These are phyloP conservation scores for Pythium oligandrum DNA, from an alignment of 352 stramenopile genomes.

Conservation along the genomic window DNA sequence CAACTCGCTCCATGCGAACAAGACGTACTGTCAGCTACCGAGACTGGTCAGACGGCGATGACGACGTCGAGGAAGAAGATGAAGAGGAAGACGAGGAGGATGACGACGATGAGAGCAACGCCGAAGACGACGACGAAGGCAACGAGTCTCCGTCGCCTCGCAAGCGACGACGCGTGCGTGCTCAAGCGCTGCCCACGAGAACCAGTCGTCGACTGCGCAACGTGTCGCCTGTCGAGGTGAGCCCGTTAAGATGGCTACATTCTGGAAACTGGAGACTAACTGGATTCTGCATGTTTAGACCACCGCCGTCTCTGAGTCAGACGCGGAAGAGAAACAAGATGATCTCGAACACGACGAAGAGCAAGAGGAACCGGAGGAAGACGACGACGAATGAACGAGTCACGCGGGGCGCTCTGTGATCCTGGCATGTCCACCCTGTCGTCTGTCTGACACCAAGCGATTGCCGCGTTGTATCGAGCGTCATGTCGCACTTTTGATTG, in stretches of 20 bases:
- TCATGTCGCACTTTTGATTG: no score
- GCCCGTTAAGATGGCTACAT: slow-evolving; percentile 14
- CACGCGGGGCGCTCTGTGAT: no score
- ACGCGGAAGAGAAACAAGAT: slow-evolving; percentile 12
- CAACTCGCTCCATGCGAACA: slow-evolving; percentile 31
- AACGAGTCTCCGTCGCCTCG: slow-evolving; percentile 1
- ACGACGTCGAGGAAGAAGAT: slow-evolving; percentile 31
- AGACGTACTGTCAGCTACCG: slow-evolving; percentile 48
- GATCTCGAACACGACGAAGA: slow-evolving; percentile 10
- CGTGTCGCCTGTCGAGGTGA: no score
- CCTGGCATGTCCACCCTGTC: no score
- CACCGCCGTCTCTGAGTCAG: slow-evolving; percentile 12
- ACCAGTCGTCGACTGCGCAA: slow-evolving; percentile 8
- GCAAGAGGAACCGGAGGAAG: slow-evolving; percentile 9
- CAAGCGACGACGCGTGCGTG: slow-evolving; percentile 6
- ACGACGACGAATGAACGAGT: slow-evolving; percentile 1
- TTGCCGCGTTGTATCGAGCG: no score
- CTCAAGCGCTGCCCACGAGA: slow-evolving; percentile 8
- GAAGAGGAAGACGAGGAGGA: not conserved
- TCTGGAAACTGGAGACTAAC: not conserved
- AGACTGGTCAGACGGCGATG: slow-evolving; percentile 20
- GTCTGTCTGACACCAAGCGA: no score
- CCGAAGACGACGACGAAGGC: not conserved
- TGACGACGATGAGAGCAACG: slow-evolving; percentile 2
- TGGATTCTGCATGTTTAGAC: slow-evolving; percentile 2